Conservation (phyloP, 139 green algal genomes). For the Micromonas commoda region DNA sequence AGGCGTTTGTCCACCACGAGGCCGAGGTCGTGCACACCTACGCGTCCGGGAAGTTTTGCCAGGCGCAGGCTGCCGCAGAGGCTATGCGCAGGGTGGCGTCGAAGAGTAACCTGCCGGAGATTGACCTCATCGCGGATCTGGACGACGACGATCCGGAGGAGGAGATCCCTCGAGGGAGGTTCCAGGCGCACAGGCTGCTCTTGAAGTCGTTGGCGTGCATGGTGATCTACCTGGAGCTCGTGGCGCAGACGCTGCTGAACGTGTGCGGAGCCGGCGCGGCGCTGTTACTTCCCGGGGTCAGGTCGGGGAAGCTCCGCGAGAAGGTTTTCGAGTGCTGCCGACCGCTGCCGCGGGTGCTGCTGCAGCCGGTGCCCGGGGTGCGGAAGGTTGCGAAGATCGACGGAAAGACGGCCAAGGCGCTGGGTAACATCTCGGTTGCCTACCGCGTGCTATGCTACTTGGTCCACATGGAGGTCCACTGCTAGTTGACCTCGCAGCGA, state of each 20-base stretch:
- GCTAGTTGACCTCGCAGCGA: too few relatives aligned
- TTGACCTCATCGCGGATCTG: background rate
- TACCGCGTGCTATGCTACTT: conserved; percentile 20
- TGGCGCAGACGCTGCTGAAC: background rate
- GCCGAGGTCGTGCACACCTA: background rate
- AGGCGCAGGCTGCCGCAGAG: background rate
- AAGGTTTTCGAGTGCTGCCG: background rate
- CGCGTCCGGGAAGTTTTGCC: background rate
- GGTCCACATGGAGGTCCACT: conserved; percentile 16
- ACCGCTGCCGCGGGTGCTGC: conserved; percentile 11
- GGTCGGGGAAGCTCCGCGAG: background rate
- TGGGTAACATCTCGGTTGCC: background rate
- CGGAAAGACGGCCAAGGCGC: background rate
- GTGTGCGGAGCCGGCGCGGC: background rate
- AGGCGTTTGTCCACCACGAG: background rate
- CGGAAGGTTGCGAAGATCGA: background rate
- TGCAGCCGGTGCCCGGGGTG: conserved; percentile 11
- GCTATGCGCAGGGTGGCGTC: background rate
- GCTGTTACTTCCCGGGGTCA: background rate
- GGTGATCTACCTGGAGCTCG: conserved; percentile 4
- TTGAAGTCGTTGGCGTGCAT: conserved; percentile 2
- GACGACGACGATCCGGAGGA: background rate
- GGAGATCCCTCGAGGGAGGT: background rate
- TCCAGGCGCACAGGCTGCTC: background rate
- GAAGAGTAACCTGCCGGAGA: background rate